These are phyloP conservation scores for Pseudopyrenochaeta lycopersici DNA, from an alignment of 2,329 filamentous ascomycete genomes.

Conservation along the genomic window DNA sequence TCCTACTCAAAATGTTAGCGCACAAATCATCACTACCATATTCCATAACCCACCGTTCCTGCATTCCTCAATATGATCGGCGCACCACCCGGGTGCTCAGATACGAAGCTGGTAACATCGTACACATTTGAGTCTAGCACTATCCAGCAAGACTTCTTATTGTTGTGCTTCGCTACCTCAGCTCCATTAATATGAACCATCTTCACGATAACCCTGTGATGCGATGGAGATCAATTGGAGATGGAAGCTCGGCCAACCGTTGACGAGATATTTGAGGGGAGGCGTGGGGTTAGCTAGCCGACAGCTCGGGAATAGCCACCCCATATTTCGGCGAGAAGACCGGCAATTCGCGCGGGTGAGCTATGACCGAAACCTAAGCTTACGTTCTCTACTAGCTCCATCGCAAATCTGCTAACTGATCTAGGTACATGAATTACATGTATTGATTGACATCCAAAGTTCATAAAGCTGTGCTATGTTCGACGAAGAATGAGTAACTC, in stretches of 20 bases:
- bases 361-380: constrained; percentile 2
- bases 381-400: too few species aligned
- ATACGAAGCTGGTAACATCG: constrained; percentile 71
- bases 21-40: background rate
- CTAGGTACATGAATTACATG: background rate
- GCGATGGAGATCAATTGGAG: constrained; percentile 2
- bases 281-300: constrained; percentile 5
- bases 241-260: constrained; percentile 24
- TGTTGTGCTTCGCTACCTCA: constrained; percentile 45
- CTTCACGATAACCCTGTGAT: background rate
- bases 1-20: constrained; percentile 31
- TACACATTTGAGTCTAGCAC: constrained; percentile 73
- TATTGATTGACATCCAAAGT: background rate
- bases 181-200: constrained; percentile 42
- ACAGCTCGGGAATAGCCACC: constrained; percentile 26
- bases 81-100: constrained; percentile 70
- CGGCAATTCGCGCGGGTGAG: constrained; percentile 16
- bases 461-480: too few species aligned
- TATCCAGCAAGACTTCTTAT: constrained; percentile 64
- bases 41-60: constrained; percentile 51
- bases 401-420: too few species aligned
- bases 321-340: constrained; percentile 23
- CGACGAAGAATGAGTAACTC: too few species aligned
- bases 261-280: constrained; percentile 32
- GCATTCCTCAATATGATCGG: constrained; percentile 49